These are phyloP conservation scores for Daldinia loculata DNA, from an alignment of 495 filamentous ascomycete species.

Conservation along the genomic window DNA sequence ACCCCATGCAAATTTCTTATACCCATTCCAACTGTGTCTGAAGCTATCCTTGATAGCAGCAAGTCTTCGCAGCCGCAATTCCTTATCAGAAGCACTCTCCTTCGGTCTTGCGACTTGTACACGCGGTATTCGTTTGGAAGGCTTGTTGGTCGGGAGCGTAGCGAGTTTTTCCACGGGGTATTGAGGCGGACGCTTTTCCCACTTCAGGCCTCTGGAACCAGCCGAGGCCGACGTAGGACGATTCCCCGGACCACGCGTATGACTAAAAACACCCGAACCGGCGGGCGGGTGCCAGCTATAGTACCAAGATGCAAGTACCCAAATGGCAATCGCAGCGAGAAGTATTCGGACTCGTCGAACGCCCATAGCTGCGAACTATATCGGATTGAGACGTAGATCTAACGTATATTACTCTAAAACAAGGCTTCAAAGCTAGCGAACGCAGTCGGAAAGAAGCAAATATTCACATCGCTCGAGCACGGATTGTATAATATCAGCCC, in stretches of 20 bases:
- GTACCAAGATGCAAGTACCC: conserved; percentile 44
- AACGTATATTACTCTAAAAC: conserved; percentile 12
- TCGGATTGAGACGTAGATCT: background rate
- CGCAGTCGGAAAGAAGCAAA: conserved; percentile 12
- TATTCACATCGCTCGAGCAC: conserved; percentile 35
- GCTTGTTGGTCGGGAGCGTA: conserved; percentile 72
- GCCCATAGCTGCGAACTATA: conserved; percentile 30
- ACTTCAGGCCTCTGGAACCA: conserved; percentile 18
- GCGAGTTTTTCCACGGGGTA: conserved; percentile 70
- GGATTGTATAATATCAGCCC: conserved; percentile 23
- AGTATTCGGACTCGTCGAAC: conserved; percentile 43
- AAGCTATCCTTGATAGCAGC: conserved; percentile 73
- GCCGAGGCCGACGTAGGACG: conserved; percentile 15
- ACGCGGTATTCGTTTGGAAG: conserved; percentile 68
- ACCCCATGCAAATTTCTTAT: conserved; percentile 78
- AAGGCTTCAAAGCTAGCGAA: conserved; percentile 38
- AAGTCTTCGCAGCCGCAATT: conserved; percentile 55
- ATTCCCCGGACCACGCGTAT: conserved; percentile 16
- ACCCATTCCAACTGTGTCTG: conserved; percentile 76
- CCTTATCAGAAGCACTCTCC: conserved; percentile 45
- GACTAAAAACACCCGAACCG: conserved; percentile 18
- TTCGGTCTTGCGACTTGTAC: conserved; percentile 65
- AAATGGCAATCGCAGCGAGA: conserved; percentile 42
- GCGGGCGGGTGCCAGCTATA: conserved; percentile 39
- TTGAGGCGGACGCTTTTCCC: conserved; percentile 38